Evolutionary conservation across 352 stramenopile genomes (phyloP), one percentile per base, ranked within the genome.

Genomic region (Peronospora farinosa): DNA sequence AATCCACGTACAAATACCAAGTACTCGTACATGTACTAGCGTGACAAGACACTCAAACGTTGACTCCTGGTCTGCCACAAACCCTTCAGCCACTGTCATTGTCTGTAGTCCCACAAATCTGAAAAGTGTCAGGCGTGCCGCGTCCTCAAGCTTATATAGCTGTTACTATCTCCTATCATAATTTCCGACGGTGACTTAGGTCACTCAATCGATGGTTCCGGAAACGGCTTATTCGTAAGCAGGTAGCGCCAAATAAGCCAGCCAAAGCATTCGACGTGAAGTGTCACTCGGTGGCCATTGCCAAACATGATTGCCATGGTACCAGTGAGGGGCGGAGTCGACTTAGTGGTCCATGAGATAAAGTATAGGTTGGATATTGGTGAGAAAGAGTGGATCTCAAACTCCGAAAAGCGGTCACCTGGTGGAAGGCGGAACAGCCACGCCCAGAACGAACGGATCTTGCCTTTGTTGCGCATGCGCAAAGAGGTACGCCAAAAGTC

Each of bases 261-360:
- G 21, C 80, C 80, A 44, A 91, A 91, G 53, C 79, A 86, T 54
- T 91, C 80, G 43, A 91, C 77, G 54, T 91, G 80, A 44, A 91
- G 72, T 42, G 77, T 91, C 46, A 91, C 80, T 28, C 80, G 80
- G 49, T 91, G 75, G 13, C 80, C 75, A 42, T 86, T 78, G 48
- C 80, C 80, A 49, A 91, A 91, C 77, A 91, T 84, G 54, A 91
- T 91, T 19, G 88, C 78, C 63, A 91, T 91, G 3, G 75, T 86
- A 2, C 80, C 80, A 2, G 71, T 65, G 16, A 91, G 59, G 40
- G 77, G 68, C 28, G 80, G 80, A 16, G 67, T 74, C 21, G 80
- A 91, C 56, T 91, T 91, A 54, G 80, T 91, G 21, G 74, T 87
- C 80, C 80, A 91, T 48, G 79, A 76, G 52, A 91, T 84, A 47